These are phyloP conservation scores for Artemisia annua DNA, from an alignment of 129 eudicot genomes.

Conservation along the genomic window DNA sequence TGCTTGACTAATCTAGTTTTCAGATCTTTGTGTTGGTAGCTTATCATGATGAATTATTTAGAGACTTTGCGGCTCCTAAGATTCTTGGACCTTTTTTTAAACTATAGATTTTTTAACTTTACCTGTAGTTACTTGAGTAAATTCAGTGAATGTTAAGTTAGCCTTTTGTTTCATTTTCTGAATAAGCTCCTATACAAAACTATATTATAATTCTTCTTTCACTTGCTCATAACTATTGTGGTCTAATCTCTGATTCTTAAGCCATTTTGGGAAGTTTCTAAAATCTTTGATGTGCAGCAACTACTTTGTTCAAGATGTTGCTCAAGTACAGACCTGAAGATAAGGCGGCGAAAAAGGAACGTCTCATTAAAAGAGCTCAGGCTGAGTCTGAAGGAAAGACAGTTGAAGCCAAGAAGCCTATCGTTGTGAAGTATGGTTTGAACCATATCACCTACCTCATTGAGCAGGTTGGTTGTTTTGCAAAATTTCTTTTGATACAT, in stretches of 20 bases:
- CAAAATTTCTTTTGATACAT: neutral
- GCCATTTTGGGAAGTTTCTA: neutral
- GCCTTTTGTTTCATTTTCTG: no score
- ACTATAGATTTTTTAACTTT: no score
- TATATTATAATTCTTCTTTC: no score
- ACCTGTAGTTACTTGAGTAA: no score
- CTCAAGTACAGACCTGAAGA: slow-evolving; percentile 94
- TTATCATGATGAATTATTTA: no score
- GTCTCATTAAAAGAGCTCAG: slow-evolving; percentile 69
- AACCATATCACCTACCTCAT: slow-evolving; percentile 89
- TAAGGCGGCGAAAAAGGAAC: slow-evolving; percentile 78
- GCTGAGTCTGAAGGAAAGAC: slow-evolving; percentile 86
- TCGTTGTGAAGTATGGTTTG: slow-evolving; percentile 86
- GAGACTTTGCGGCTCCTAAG: no score
- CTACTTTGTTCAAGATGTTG: slow-evolving; percentile 82
- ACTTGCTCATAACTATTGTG: no score
- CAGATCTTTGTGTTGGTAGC: no score
- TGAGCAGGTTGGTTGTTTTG: slow-evolving; percentile 58
- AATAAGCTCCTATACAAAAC: no score
- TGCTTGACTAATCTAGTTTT: no score
- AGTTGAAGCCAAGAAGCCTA: slow-evolving; percentile 70
- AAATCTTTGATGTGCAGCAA: slow-evolving; percentile 47
- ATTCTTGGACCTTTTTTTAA: no score
- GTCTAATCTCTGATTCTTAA: neutral
- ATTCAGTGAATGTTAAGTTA: no score